Evolutionary conservation across 2,329 filamentous ascomycete genomes (phyloP), one percentile per base, ranked within the genome.

Genomic region (Furcasterigmium sp.): DNA sequence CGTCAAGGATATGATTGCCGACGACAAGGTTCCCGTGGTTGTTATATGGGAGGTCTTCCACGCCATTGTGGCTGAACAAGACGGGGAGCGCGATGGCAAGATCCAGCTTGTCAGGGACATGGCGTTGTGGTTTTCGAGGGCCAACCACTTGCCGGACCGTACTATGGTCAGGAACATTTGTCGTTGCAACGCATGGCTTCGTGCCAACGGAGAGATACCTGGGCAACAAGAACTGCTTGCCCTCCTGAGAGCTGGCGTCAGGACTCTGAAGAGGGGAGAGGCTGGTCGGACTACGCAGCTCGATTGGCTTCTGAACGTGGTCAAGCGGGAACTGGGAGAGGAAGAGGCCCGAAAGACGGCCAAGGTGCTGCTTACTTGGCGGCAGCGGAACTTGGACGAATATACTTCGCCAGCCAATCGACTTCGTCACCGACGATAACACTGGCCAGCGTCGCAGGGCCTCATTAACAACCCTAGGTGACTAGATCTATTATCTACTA

Each of bases 251-350:
- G 44, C 60, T 2, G 45, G 64, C 17, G 53, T 59, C 4, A 50
- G 56, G 9, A 65, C 69, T 44, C 52, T 69, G 5, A 57, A 60
- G 25, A 45, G 46, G 28, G 63, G 64, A 6, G 47, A 52, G n/a
- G 44, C 43, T 18, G 67, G 65, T 3, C 55, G 63, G 14, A 56
- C 51, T 7, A 29, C 44, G 11, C 58, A 63, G 9, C 41, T 67
- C 25, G 26, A 46, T 30, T 65, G 61, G 55, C 41, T 65, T 9
- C 30, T 60, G 26, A 38, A 42, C 10, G 46, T 67, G 29, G 44
- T 60, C 7, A 49, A 45, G n/a, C 25, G 48, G 11, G 39, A 46
- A 11, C 49, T 53, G 2, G 53, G 56, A 15, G 20, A 37, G 3
- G 30, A 52, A 26, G 46, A 51, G n/a, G 55, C 56, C 3, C 17